Evolutionary conservation across 768 basidiomycete species (phyloP), one percentile per base, ranked within the genome.

Genomic region (Panellus pusillus): DNA sequence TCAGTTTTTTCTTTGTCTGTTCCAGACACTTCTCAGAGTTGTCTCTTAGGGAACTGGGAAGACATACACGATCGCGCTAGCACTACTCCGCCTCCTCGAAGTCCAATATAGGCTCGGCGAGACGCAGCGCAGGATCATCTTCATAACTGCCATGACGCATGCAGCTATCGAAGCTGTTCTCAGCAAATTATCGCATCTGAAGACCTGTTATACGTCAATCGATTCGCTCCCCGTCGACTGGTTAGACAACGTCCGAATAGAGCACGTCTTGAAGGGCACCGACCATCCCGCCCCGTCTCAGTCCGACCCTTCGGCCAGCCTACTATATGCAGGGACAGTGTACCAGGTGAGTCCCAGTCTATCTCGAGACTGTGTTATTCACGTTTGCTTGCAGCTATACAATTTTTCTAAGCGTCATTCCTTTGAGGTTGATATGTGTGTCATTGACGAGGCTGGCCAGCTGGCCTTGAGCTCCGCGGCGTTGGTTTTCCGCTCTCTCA

Each of bases 361-460:
- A 17, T 28, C 28, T 38, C 17, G 20, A 35, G 14, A 9, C 20
- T 55, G 32, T 17, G 28, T 12, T 20, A 44, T 32, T 18, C 24
- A 47, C 18, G 39, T 15, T n/a, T 31, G 31, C 17, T 44, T 36
- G 9, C 55, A 81, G 77, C 63, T 81, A 7, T 78, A 74, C 55
- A 78, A 78, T 53, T 80, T 79, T 55, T 71, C 74, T 32, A 79
- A 75, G 55, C 63, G 66, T 20, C 55, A 69, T 46, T 59, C 65
- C 9, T 62, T 79, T 45, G 66, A 69, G 35, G 75, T 76, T 5
- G 78, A 80, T 60, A 71, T 69, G 40, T 66, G 78, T 13, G 67
- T 79, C 20, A 70, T 79, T 18, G 79, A 81, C 54, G 79, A 81
- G 65, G 79, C 79, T 2, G 77, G 79, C 7, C 79, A 81, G 63